A percentile compares a stretch with the other conserved stretches of the same genome.
Conservation (phyloP, 768 basidiomycete genomes). For the Trametes elegans region DNA sequence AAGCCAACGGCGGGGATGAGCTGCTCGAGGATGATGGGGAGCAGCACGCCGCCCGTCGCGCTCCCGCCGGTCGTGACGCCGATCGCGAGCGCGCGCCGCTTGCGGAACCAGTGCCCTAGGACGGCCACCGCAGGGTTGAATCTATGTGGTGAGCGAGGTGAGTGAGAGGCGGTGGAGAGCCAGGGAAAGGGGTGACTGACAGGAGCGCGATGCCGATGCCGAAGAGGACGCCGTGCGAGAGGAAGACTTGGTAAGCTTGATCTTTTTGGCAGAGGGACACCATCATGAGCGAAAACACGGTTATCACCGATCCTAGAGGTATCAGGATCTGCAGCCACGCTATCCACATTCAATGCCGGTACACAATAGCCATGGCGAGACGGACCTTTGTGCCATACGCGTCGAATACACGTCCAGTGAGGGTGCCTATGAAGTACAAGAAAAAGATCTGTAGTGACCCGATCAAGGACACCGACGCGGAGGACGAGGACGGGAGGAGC, state of each 20-base stretch:
- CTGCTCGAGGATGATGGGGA: conserved; percentile 52
- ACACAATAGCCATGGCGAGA: neutral
- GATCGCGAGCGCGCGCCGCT: conserved; percentile 35
- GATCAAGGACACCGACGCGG: conserved; percentile 29
- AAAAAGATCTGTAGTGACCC: conserved; percentile 30
- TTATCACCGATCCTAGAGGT: conserved; percentile 23
- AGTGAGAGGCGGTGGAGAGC: no score
- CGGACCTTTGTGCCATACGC: conserved; percentile 26
- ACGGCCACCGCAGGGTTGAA: conserved; percentile 35
- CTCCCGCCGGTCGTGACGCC: conserved; percentile 37
- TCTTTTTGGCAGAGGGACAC: conserved; percentile 27
- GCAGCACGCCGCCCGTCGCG: conserved; percentile 49
- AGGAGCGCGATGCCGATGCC: conserved; percentile 30
- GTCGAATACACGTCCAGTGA: conserved; percentile 29
- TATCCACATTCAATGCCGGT: neutral
- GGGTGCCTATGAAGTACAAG: conserved; percentile 25
- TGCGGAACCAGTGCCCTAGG: conserved; percentile 37
- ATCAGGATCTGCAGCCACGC: conserved; percentile 19
- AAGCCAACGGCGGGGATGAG: conserved; percentile 32
- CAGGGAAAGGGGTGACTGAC: conserved; percentile 4
- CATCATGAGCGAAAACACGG: conserved; percentile 28
- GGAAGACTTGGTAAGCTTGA: conserved; percentile 31
- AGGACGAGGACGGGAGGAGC: conserved; percentile 24
- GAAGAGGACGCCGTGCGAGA: conserved; percentile 32
- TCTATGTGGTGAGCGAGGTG: conserved; percentile 18